Evolutionary conservation across 805 yeast species (phyloP).

Genomic region (Myxozyma geophila): DNA sequence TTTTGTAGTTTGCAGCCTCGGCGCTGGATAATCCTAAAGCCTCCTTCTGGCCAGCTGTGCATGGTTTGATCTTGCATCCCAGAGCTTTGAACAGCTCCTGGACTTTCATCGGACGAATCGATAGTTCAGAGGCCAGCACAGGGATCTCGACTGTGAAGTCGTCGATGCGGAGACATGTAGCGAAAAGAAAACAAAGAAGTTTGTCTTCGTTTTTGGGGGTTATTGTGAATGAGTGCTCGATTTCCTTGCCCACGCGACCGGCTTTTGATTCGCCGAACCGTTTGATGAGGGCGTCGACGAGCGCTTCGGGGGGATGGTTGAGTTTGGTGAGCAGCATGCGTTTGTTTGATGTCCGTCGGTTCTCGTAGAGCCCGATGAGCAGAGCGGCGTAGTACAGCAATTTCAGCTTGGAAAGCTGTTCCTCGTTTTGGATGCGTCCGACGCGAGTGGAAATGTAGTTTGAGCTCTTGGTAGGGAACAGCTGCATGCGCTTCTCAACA

Average conservation of each 20-base stretch:
- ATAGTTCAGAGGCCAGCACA: constrained; percentile 83
- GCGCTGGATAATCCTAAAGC: constrained; percentile 45
- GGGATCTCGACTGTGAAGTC: constrained; percentile 73
- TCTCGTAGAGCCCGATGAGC: constrained; percentile 75
- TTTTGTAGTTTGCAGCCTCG: constrained; percentile 61
- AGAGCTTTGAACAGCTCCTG: constrained; percentile 69
- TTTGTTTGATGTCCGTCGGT: constrained; percentile 68
- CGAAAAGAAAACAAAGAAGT: constrained; percentile 76
- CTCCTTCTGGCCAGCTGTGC: constrained; percentile 52
- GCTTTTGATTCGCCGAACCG: constrained; percentile 72
- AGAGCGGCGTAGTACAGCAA: constrained; percentile 79
- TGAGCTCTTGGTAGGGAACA: constrained; percentile 33
- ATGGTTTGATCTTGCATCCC: constrained; percentile 78
- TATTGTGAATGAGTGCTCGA: constrained; percentile 56
- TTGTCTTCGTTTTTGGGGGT: constrained; percentile 91
- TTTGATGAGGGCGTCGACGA: constrained; percentile 72
- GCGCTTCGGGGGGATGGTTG: constrained; percentile 70
- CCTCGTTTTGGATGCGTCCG: constrained; percentile 48
- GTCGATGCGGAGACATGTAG: constrained; percentile 73
- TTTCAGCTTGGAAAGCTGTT: constrained; percentile 63
- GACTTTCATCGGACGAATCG: constrained; percentile 58
- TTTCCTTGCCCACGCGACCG: constrained; percentile 45
- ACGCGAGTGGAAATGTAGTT: constrained; percentile 40
- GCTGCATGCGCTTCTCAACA: constrained; percentile 18
- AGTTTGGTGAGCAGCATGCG: constrained; percentile 58